Evolutionary conservation across 306 rosid genomes (phyloP).

Genomic region (Medicago ruthenica): DNA sequence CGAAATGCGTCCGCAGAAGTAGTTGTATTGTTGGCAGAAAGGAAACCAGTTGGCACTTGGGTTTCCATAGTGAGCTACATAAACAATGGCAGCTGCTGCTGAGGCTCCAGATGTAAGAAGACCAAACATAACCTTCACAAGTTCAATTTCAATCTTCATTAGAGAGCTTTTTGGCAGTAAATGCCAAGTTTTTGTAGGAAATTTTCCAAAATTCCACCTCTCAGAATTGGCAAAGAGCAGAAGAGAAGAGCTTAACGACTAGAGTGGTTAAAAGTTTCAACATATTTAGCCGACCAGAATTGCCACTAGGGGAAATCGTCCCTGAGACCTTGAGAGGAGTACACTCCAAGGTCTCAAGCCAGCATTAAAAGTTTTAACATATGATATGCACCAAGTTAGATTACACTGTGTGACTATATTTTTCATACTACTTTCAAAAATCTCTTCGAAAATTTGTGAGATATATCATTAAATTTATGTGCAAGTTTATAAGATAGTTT

Average conservation of each 20-base stretch:
- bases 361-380: no score
- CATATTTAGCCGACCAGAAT: no score
- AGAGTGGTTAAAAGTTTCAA: not conserved
- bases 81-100: constrained; percentile 58
- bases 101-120: constrained; percentile 54
- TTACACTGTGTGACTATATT: no score
- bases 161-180: not conserved
- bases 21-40: constrained; percentile 56
- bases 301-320: no score
- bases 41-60: constrained; percentile 58
- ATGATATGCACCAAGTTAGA: no score
- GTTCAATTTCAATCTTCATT: not conserved
- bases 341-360: no score
- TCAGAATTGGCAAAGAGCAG: not conserved
- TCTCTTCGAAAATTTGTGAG: not conserved
- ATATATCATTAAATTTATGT: no score
- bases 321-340: no score
- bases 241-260: not conserved
- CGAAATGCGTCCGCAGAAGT: constrained; percentile 56
- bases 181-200: not conserved
- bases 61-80: constrained; percentile 62
- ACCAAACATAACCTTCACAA: constrained; percentile 57
- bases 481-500: not conserved
- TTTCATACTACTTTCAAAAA: no score
- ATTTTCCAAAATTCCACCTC: not conserved